Percentiles rank a stretch among this genome's conserved stretches.
Evolutionary conservation across 2,329 filamentous ascomycete species (phyloP).

Genomic region (Penicillium griseofulvum): DNA sequence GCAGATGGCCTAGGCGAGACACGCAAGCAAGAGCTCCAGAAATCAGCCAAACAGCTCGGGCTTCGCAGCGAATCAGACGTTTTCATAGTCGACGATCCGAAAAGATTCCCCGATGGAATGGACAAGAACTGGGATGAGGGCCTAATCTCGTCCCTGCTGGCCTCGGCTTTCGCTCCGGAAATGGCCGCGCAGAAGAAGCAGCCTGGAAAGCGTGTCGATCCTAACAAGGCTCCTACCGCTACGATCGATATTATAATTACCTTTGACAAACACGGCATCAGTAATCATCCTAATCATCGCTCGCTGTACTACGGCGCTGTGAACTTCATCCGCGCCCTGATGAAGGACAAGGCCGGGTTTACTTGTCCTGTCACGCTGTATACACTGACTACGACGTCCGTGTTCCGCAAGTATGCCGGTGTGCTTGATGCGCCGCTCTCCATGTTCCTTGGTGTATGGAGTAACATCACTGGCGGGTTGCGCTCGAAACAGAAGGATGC

Average conservation of each 20-base stretch:
- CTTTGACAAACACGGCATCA: conserved; percentile 81
- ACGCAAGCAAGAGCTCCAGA: conserved; percentile 76
- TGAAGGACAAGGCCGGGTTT: conserved; percentile 62
- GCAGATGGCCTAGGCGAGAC: conserved; percentile 83
- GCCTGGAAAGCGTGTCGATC: conserved; percentile 31
- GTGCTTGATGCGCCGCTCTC: conserved; percentile 75
- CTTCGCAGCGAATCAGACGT: conserved; percentile 73
- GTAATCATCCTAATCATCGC: conserved; percentile 88
- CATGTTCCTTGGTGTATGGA: conserved; percentile 56
- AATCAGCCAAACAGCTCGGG: conserved; percentile 75
- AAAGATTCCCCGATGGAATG: conserved; percentile 86
- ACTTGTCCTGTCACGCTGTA: conserved; percentile 78
- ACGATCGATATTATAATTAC: conserved; percentile 82
- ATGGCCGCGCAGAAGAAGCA: conserved; percentile 38
- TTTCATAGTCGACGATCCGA: conserved; percentile 75
- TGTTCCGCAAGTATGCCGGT: conserved; percentile 77
- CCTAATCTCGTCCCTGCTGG: conserved; percentile 68
- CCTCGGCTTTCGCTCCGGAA: conserved; percentile 69
- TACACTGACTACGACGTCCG: conserved; percentile 69
- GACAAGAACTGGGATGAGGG: conserved; percentile 69
- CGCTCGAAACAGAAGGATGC: conserved; percentile 4
- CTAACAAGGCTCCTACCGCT: conserved; percentile 46
- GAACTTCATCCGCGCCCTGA: conserved; percentile 66
- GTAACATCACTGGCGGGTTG: conserved; percentile 24
- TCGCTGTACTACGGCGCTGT: conserved; percentile 80